A percentile compares a stretch with the other conserved stretches of the same genome.
phyloP scores from a whole-genome alignment of 192 early-diverging fungal genomes.

The Cladochytrium replicatum region DNA sequence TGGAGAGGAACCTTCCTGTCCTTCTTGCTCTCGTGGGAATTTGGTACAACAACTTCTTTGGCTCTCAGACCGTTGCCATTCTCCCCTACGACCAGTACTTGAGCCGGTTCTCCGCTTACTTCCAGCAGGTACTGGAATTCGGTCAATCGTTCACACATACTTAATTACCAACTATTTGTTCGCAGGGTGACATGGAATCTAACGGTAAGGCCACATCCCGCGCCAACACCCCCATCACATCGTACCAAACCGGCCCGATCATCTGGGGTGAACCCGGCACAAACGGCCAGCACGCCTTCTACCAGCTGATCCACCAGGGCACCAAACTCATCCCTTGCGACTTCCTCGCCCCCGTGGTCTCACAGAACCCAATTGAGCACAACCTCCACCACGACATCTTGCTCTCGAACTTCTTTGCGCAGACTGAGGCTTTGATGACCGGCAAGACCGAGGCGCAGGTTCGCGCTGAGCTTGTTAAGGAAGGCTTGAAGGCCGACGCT shows the following conservation, averaged over 20 bases:
- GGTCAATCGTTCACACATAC: not conserved
- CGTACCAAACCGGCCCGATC: constrained; percentile 88
- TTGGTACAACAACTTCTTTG: constrained; percentile 99
- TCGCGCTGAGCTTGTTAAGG: constrained; percentile 63
- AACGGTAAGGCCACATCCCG: constrained; percentile 94
- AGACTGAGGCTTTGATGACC: constrained; percentile 94
- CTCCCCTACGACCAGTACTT: constrained; percentile 99
- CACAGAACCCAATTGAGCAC: constrained; percentile 82
- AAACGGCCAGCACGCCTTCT: constrained; percentile 99
- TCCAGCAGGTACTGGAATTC: constrained; percentile 90
- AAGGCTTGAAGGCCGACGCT: constrained; percentile 41
- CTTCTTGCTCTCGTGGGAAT: constrained; percentile 81
- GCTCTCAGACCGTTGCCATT: constrained; percentile 85
- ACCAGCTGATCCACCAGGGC: constrained; percentile 99
- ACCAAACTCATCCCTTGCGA: constrained; percentile 94
- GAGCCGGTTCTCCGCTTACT: constrained; percentile 95
- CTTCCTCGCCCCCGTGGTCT: constrained; percentile 89
- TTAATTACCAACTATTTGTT: not conserved
- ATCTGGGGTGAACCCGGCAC: constrained; percentile 99
- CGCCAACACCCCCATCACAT: constrained; percentile 57
- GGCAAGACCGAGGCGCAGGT: constrained; percentile 81
- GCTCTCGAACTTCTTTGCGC: constrained; percentile 98
- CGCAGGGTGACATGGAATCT: constrained; percentile 95
- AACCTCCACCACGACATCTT: constrained; percentile 89
- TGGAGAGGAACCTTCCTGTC: constrained; percentile 90